Evolutionary conservation across 2,329 filamentous ascomycete genomes (phyloP).

Genomic region (Karstenula rhodostoma): DNA sequence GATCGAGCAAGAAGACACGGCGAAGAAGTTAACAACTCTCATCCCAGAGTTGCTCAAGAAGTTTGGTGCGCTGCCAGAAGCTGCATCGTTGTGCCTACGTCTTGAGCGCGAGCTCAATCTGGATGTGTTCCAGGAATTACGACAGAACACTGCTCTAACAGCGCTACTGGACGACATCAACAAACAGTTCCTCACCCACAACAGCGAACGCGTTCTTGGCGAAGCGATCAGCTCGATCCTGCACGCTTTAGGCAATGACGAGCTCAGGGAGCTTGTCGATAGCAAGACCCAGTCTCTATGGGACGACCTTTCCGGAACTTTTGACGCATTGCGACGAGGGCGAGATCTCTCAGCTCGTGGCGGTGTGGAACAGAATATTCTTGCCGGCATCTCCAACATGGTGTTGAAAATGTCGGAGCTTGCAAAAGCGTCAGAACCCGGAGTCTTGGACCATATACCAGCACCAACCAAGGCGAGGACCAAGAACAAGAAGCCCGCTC

Average conservation of each 20-base stretch:
- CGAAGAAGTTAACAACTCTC: slow-evolving; percentile 76
- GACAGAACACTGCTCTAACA: slow-evolving; percentile 84
- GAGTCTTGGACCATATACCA: slow-evolving; percentile 70
- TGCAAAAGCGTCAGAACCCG: slow-evolving; percentile 77
- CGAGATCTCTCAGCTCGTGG: slow-evolving; percentile 76
- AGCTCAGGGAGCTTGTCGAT: slow-evolving; percentile 85
- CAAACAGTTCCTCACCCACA: slow-evolving; percentile 92
- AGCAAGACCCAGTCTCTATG: slow-evolving; percentile 82
- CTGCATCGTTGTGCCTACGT: slow-evolving; percentile 83
- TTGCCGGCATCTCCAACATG: slow-evolving; percentile 76
- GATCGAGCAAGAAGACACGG: slow-evolving; percentile 80
- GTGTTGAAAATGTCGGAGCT: slow-evolving; percentile 83
- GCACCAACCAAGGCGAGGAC: slow-evolving; percentile 53
- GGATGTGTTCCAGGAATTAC: slow-evolving; percentile 85
- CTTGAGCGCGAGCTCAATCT: slow-evolving; percentile 87
- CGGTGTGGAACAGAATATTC: slow-evolving; percentile 69
- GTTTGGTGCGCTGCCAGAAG: slow-evolving; percentile 87
- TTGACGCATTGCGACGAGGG: slow-evolving; percentile 73
- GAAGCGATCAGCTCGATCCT: slow-evolving; percentile 85
- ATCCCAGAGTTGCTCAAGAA: slow-evolving; percentile 91
- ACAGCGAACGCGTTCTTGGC: slow-evolving; percentile 81
- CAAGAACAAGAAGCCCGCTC: slow-evolving; percentile 36
- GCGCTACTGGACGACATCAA: slow-evolving; percentile 89
- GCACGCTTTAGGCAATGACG: slow-evolving; percentile 85
- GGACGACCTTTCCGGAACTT: slow-evolving; percentile 80